Percentiles rank a stretch among this genome's conserved stretches.
Evolutionary conservation across 2,329 filamentous ascomycete species (phyloP).

Genomic region (Colletotrichum theobromicola): DNA sequence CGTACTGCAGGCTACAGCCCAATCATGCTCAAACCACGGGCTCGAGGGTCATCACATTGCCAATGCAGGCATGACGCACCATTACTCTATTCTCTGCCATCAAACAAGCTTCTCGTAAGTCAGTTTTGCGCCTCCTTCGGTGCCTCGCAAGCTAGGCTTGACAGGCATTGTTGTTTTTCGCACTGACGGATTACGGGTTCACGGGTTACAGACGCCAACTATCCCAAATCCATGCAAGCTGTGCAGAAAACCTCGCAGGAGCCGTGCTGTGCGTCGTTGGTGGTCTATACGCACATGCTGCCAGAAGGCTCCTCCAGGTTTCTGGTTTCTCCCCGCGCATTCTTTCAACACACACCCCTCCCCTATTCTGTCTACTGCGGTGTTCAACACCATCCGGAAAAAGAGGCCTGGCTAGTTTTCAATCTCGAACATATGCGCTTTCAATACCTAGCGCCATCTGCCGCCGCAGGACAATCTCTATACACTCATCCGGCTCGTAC

Average conservation of each 20-base stretch:
- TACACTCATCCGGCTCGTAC: constrained; percentile 33
- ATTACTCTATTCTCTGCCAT: constrained; percentile 7
- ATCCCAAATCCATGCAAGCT: constrained; percentile 10
- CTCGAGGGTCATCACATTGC: neutral
- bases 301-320: neutral
- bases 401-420: constrained; percentile 9
- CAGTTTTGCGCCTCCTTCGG: neutral
- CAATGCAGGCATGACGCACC: constrained; percentile 20
- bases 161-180: neutral
- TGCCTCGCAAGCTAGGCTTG: neutral
- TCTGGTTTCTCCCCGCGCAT: neutral
- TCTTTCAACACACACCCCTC: neutral
- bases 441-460: constrained; percentile 49
- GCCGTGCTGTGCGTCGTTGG: neutral
- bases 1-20: neutral
- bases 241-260: neutral
- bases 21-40: constrained; percentile 4
- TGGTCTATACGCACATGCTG: neutral
- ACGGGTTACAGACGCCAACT: constrained; percentile 4
- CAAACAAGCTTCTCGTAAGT: constrained; percentile 17
- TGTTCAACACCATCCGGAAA: neutral
- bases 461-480: constrained; percentile 42
- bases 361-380: neutral
- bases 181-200: constrained; percentile 12
- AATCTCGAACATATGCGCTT: constrained; percentile 48